Conservation (phyloP, 2,329 filamentous ascomycete genomes). For the Exophiala calicioides region DNA sequence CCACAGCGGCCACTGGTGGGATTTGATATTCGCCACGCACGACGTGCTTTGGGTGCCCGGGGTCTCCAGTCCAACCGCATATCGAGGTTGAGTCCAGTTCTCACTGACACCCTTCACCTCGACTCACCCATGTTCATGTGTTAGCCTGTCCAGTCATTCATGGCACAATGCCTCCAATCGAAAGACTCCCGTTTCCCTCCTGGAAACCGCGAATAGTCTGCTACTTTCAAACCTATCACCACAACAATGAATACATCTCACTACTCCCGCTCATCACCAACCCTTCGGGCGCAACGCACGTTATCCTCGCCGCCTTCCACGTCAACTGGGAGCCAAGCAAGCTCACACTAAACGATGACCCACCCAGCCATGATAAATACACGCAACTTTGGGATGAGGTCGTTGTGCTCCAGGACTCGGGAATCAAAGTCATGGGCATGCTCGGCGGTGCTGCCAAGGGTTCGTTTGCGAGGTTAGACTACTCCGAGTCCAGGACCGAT, state of each 20-base stretch:
- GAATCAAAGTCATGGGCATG: conserved; percentile 82
- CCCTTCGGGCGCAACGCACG: conserved; percentile 68
- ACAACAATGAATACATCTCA: conserved; percentile 56
- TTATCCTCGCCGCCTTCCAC: conserved; percentile 85
- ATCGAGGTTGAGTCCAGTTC: no score
- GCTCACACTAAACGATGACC: conserved; percentile 79
- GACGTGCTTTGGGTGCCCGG: no score
- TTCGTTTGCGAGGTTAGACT: conserved; percentile 64
- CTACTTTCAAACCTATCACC: conserved; percentile 68
- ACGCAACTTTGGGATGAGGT: conserved; percentile 77
- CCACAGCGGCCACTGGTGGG: no score
- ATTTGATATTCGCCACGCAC: no score
- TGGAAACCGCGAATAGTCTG: conserved; percentile 42
- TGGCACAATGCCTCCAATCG: conserved; percentile 42
- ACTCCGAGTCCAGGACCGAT: conserved; percentile 45
- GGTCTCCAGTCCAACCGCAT: no score
- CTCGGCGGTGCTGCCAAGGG: conserved; percentile 81
- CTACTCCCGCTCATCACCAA: conserved; percentile 62
- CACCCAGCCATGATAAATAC: conserved; percentile 67
- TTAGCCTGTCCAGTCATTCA: no score
- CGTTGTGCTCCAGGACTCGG: conserved; percentile 67
- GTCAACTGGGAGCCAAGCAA: conserved; percentile 67
- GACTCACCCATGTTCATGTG: no score
- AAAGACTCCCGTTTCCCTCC: conserved; percentile 20
- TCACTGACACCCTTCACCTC: no score